A percentile compares a stretch with the other conserved stretches of the same genome.
Evolutionary conservation across 345 rosid species (phyloP).

Genomic region (Hypericum androsaemum): DNA sequence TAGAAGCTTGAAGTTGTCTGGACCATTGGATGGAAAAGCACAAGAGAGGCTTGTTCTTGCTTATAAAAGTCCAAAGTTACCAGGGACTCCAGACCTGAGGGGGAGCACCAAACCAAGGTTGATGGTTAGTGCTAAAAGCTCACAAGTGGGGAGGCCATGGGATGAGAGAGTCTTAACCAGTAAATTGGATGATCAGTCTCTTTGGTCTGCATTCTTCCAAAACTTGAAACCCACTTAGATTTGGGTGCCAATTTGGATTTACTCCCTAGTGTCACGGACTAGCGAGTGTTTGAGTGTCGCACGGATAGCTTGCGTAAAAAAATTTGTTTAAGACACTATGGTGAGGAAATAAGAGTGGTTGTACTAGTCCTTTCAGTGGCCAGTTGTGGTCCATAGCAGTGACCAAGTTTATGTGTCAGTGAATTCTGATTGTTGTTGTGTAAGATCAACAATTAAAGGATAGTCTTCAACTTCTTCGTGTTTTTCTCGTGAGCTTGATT

Average conservation of each 20-base stretch:
- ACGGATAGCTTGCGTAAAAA: background rate
- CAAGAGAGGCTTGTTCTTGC: slow-evolving; percentile 54
- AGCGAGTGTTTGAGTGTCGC: no score
- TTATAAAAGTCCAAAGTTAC: slow-evolving; percentile 35
- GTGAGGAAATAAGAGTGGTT: no score
- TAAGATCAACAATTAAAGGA: no score
- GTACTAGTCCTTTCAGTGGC: no score
- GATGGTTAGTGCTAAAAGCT: slow-evolving; percentile 23
- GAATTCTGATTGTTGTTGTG: no score
- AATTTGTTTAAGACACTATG: background rate
- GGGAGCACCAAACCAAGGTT: slow-evolving; percentile 15
- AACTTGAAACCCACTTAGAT: slow-evolving; percentile 76
- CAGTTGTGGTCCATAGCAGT: no score
- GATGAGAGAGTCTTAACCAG: slow-evolving; percentile 15
- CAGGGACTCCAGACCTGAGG: slow-evolving; percentile 33
- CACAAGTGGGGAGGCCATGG: slow-evolving; percentile 38
- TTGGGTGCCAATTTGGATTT: no score
- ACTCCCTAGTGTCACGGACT: no score
- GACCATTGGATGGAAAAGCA: slow-evolving; percentile 46
- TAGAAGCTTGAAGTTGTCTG: slow-evolving; percentile 44
- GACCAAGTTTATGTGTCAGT: no score
- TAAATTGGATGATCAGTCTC: slow-evolving; percentile 32
- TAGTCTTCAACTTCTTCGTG: no score
- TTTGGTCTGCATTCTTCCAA: slow-evolving; percentile 73
- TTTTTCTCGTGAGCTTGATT: no score